Base-by-base conservation (phyloP, 345 rosid genomes). In the Populus pruinosa region DNA sequence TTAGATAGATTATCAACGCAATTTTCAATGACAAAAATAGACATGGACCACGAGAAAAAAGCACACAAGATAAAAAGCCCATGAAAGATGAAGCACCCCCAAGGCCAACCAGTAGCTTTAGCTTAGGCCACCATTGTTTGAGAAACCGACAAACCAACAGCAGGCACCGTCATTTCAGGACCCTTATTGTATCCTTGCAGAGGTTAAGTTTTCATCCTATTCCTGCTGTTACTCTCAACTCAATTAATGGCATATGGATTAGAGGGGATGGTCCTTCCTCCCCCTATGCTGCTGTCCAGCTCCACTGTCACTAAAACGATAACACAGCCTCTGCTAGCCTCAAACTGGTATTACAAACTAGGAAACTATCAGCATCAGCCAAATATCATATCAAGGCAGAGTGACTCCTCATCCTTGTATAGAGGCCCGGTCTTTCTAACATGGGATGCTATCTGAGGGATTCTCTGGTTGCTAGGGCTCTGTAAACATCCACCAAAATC, bases 381-480 rank as follows among this genome's bases (percentile, higher is more conserved):
- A 43, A 47, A 67, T 20, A 12, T 41, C 39, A 27, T 10, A 2
- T 2, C 50, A 8, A 23, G 20, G 36, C 11, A 43, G 35, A 16
- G n/a, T 2, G 5, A 27, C 5, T 12, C 21, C 23, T 63, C 73
- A 65, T 73, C 49, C 43, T 31, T 38, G 17, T 65, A 10, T 50
- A 63, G 38, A 31, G 73, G 25, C 44, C 20, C 5, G 17, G 31
- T 13, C 18, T 59, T 69, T 70, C 49, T 33, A 31, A 35, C 18
- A 70, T 33, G 62, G 50, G 65, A 16, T 39, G 29, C 79, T 80
- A 82, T 64, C 76, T 33, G 35, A 88, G 82, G 65, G 77, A 67
- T 79, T 85, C 82, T 79, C 81, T 82, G 70, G 88, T 79, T 8
- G 84, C 85, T 6, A 87, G 74, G 61, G 87, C 88, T 73, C 91